Base-by-base conservation (phyloP, 2,329 filamentous ascomycete genomes). In the Neofusicoccum kwambonambiense region DNA sequence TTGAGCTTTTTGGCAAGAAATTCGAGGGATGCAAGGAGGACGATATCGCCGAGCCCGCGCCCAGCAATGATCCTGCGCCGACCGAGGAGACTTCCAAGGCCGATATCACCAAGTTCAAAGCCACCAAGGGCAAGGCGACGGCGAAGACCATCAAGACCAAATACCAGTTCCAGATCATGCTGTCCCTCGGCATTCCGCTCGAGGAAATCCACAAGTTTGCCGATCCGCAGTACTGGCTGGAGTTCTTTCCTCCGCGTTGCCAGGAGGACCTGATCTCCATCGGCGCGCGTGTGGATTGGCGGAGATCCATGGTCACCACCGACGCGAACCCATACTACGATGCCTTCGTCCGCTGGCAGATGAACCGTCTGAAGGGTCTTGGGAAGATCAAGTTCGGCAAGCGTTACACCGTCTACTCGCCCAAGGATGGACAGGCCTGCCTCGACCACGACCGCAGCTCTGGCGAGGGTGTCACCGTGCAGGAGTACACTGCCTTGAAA, bases 261-360 rank as follows among this genome's bases (percentile, higher is more conserved):
- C 87, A 89, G 74, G 83, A 86, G 66, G 92, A 99, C 76, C 83
- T 97, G 70, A 91, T 88, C 71, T 90, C 89, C 76, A 87, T 98
- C 68, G 94, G 94, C 66, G 89, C 90, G 58, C 85, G 93, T 71
- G 90, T 98, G 72, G 95, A 98, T 77, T 99, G 94, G 94, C 86
- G 94, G 74, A 85, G 95, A 76, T 90, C 90, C 42, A 92, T 99
- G 69, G 90, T 98, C 69, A 99, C 95, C 6, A 99, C 95, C 2
- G 93, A 97, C 71, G 93, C 92, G 41, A 99, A 99, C 79, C 93
- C 92, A 4, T 98, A 95, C 82, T 99, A 96, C 76, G 94, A 99
- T 76, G 87, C 92, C 4, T 99, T 99, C 73, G 90, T 98, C 45
- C 84, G 91, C 73, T 99, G 95, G 95, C 95, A 98, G 80, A 97